A percentile compares a stretch with the other conserved stretches of the same genome.
phyloP scores from a whole-genome alignment of 2,329 filamentous ascomycete species.

The Cytospora paraplurivora region DNA sequence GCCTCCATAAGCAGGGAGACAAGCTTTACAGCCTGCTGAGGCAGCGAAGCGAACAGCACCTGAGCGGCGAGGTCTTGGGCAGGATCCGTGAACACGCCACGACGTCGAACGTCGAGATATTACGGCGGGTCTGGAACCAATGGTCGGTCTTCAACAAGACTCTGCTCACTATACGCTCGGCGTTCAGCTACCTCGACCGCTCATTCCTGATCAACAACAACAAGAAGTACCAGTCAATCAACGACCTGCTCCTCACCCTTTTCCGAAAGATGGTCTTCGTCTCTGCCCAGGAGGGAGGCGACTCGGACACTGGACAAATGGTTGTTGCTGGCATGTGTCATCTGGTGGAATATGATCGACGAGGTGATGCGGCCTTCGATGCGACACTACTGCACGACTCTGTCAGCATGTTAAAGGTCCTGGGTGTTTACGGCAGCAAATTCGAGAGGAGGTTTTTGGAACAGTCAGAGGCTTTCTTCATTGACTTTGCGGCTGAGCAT shows the following conservation, averaged over 20 bases:
- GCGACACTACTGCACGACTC: slow-evolving; percentile 69
- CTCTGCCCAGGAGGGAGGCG: slow-evolving; percentile 30
- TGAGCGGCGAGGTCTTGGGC: slow-evolving; percentile 62
- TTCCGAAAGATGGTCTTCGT: slow-evolving; percentile 67
- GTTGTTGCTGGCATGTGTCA: slow-evolving; percentile 67
- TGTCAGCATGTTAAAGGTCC: slow-evolving; percentile 81
- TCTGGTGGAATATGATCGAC: slow-evolving; percentile 73
- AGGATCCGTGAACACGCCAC: slow-evolving; percentile 54
- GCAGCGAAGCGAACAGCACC: slow-evolving; percentile 66
- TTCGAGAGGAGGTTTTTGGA: slow-evolving; percentile 79
- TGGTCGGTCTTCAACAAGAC: slow-evolving; percentile 77
- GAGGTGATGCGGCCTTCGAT: slow-evolving; percentile 58
- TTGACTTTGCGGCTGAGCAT: slow-evolving; percentile 68
- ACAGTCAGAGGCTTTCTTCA: slow-evolving; percentile 68
- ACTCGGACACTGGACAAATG: slow-evolving; percentile 35
- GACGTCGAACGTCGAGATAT: slow-evolving; percentile 60
- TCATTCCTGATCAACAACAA: slow-evolving; percentile 79
- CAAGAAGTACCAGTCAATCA: slow-evolving; percentile 69
- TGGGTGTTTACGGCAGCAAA: slow-evolving; percentile 74
- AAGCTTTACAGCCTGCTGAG: slow-evolving; percentile 69
- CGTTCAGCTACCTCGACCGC: slow-evolving; percentile 93
- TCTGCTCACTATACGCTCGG: slow-evolving; percentile 76
- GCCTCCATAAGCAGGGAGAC: slow-evolving; percentile 72
- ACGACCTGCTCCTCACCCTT: slow-evolving; percentile 75
- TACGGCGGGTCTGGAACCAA: slow-evolving; percentile 56